Evolutionary conservation across 495 filamentous ascomycete species (phyloP).

Genomic region (Aspergillus bertholletiae): DNA sequence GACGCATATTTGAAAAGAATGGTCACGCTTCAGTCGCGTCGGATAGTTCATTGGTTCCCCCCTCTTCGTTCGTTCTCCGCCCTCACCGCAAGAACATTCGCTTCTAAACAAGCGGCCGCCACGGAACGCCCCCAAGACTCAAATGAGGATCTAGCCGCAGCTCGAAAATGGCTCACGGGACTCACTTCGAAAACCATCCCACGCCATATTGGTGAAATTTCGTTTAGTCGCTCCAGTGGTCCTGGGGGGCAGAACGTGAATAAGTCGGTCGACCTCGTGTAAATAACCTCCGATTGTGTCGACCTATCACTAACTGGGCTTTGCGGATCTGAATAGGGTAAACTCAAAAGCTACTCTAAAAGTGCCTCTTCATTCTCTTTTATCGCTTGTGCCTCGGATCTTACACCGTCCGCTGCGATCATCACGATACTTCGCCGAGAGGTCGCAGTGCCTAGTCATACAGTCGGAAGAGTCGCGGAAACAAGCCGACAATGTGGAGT

Average conservation of each 20-base stretch:
- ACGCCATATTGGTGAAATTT: constrained; percentile 58
- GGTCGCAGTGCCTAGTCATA: constrained; percentile 61
- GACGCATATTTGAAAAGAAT: background rate
- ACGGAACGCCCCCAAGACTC: constrained; percentile 26
- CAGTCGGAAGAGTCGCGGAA: constrained; percentile 65
- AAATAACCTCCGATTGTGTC: background rate
- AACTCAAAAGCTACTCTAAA: constrained; percentile 87
- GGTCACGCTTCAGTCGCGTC: background rate
- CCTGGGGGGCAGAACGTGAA: constrained; percentile 96
- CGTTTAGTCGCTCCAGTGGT: constrained; percentile 83
- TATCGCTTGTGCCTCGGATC: constrained; percentile 61
- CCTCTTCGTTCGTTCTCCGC: constrained; percentile 6
- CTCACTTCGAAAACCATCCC: constrained; percentile 65
- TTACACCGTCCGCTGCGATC: constrained; percentile 60
- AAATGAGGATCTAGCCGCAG: constrained; percentile 59
- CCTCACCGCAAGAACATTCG: constrained; percentile 16
- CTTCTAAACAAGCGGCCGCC: constrained; percentile 16
- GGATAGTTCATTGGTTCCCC: constrained; percentile 2
- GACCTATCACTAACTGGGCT: background rate
- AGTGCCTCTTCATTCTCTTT: constrained; percentile 54
- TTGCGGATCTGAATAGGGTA: constrained; percentile 52
- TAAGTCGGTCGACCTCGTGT: constrained; percentile 59
- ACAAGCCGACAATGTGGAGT: constrained; percentile 60
- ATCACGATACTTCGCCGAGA: constrained; percentile 67
- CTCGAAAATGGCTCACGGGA: constrained; percentile 69